Base-by-base conservation (phyloP, 495 filamentous ascomycete genomes). In the Lindgomyces ingoldianus region DNA sequence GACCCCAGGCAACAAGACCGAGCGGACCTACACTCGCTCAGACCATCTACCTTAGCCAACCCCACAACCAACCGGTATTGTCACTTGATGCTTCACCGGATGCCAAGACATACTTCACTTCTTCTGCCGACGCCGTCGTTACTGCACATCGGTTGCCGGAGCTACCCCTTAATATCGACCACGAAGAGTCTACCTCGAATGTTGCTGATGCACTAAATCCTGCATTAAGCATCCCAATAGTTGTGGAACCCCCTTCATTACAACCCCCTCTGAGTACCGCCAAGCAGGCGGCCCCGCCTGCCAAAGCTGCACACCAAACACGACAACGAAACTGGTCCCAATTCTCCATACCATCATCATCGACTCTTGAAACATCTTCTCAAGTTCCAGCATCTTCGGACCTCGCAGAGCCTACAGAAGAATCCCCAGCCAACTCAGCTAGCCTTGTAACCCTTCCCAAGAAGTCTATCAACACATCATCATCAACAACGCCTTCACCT, bases 21-120 rank as follows among this genome's bases (percentile, higher is more conserved):
- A 33, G 30, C 33, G 33, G 33, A 6, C 33, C 33, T 39, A 39
- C 33, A 6, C 24, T 58, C 11, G 59, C 65, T 85, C 78, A 83
- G 24, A 83, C 77, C 24, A 67, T 86, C 26, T 96, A 97, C 70
- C 78, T 76, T 2, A 76, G 82, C 18, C 81, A 87, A 56, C 74
- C 85, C 25, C 94, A 98, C 70, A 81, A 84, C 1, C 91, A 98
- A 70, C 94, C 94, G 12, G 83, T 96, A 27, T 82, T 98, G 9
- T 96, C 92, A 0, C 81, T 96, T 4, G 85, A 87, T 69, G 68
- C 89, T 9, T 76, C 82, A 3, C 85, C 89, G 0, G 65, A 68
- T 1, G 71, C 69, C 12, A 81, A 82, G 8, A 88, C 79, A 65
- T 93, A 91, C 71, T 76, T 93, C 55, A 94, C 91, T 18, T 96